Evolutionary conservation across 2,329 filamentous ascomycete species (phyloP).

Genomic region (Fusarium anthophilum): DNA sequence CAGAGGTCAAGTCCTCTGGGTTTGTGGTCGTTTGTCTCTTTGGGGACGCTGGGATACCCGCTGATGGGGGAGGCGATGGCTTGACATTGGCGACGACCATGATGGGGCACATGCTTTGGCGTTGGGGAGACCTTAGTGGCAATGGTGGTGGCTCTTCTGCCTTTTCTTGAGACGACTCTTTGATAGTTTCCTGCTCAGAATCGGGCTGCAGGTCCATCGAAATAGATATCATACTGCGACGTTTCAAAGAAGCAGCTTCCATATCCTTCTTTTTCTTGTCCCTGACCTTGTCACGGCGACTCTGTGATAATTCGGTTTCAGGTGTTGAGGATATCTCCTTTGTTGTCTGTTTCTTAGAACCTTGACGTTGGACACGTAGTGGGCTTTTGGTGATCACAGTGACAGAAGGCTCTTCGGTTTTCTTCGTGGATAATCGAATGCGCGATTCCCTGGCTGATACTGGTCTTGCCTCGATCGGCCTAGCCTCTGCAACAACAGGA

Average conservation of each 20-base stretch:
- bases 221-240: constrained; percentile 23
- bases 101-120: constrained; percentile 47
- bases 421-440: constrained; percentile 18
- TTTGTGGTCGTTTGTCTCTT: not conserved
- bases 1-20: not conserved
- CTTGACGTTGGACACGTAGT: constrained; percentile 12
- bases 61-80: constrained; percentile 40
- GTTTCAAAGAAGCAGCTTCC: constrained; percentile 45
- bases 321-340: constrained; percentile 19
- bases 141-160: constrained; percentile 20
- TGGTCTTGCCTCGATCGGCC: constrained; percentile 7
- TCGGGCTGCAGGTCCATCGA: not conserved
- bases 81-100: constrained; percentile 53
- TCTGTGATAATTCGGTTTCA: constrained; percentile 39
- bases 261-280: constrained; percentile 54
- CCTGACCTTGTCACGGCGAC: constrained; percentile 51
- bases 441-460: constrained; percentile 23
- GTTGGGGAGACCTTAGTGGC: constrained; percentile 24
- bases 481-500: constrained; percentile 25
- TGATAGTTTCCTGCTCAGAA: not conserved
- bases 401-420: constrained; percentile 10
- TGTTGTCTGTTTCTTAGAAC: not conserved
- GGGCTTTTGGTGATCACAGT: constrained; percentile 39
- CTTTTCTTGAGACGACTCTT: not conserved
- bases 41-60: not conserved